These are phyloP conservation scores for Gigaspora rosea DNA, from an alignment of 192 early-diverging fungal species.

Conservation along the genomic window DNA sequence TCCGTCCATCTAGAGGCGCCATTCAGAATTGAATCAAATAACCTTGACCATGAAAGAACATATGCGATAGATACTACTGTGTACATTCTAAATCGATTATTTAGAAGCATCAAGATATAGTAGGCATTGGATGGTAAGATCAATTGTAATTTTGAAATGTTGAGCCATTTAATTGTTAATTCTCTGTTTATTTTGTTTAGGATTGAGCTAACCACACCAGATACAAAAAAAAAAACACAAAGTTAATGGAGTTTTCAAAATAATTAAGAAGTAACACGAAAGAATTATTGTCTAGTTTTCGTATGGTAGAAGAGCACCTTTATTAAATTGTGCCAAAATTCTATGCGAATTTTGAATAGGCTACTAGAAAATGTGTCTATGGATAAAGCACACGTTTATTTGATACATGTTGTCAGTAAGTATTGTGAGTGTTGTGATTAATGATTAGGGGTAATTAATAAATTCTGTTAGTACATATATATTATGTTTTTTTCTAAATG, in stretches of 20 bases:
- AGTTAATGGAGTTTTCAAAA: no score
- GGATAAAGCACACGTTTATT: slow-evolving; percentile 22
- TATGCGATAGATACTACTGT: slow-evolving; percentile 14
- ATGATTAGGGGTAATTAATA: no score
- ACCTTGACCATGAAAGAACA: slow-evolving; percentile 8
- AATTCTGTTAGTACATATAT: no score
- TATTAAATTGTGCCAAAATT: slow-evolving; percentile 28
- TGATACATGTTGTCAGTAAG: slow-evolving; percentile 20
- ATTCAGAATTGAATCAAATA: slow-evolving; percentile 5
- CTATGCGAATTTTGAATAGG: slow-evolving; percentile 30
- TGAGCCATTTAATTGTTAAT: slow-evolving; percentile 2
- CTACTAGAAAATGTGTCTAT: slow-evolving; percentile 27
- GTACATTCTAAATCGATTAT: slow-evolving; percentile 23
- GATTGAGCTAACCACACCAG: no score
- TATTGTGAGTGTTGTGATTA: neutral
- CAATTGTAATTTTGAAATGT: slow-evolving; percentile 13
- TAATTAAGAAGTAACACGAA: no score
- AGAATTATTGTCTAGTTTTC: no score
- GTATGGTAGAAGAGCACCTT: neutral
- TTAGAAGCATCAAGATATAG: slow-evolving; percentile 24
- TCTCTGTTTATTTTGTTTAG: slow-evolving; percentile 27
- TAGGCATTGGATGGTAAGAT: slow-evolving; percentile 27
- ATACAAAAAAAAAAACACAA: no score
- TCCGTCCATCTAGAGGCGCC: slow-evolving; percentile 18
- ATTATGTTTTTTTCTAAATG: no score